Conservation (phyloP, 495 filamentous ascomycete species). For the Aspergillus nanangensis region DNA sequence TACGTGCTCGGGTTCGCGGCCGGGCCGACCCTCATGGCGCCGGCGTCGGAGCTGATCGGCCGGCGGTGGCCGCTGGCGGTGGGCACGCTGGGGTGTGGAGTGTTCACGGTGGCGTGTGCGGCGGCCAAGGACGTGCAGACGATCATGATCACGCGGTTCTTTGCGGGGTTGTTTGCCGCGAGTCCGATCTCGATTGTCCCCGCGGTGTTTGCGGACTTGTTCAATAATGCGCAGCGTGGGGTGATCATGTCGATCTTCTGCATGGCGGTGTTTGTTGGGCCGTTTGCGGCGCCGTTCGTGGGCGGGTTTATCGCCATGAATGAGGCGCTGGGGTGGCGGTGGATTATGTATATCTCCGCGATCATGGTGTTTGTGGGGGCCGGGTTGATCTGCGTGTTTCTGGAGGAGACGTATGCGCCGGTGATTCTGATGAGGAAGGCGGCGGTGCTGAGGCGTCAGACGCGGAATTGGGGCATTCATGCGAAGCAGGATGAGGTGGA, state of each 20-base stretch:
- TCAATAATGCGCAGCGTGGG: slow-evolving; percentile 42
- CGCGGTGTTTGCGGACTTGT: slow-evolving; percentile 49
- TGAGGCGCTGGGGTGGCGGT: slow-evolving; percentile 44
- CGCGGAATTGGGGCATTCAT: slow-evolving; percentile 43
- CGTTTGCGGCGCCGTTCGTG: slow-evolving; percentile 43
- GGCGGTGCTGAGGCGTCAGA: slow-evolving; percentile 29
- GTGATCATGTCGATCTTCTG: slow-evolving; percentile 48
- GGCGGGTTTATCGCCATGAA: slow-evolving; percentile 39
- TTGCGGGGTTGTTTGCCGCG: slow-evolving; percentile 46
- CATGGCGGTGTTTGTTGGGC: slow-evolving; percentile 45
- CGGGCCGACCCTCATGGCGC: slow-evolving; percentile 58
- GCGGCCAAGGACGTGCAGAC: slow-evolving; percentile 56
- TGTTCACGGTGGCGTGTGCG: slow-evolving; percentile 53
- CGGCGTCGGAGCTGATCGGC: slow-evolving; percentile 75
- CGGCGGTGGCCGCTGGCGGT: slow-evolving; percentile 49
- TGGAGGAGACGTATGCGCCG: slow-evolving; percentile 38
- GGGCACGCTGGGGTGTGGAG: slow-evolving; percentile 45
- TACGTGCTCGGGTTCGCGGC: slow-evolving; percentile 51
- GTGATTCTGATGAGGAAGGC: slow-evolving; percentile 38
- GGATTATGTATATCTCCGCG: slow-evolving; percentile 42
- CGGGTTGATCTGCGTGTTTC: slow-evolving; percentile 20
- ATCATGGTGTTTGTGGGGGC: slow-evolving; percentile 30
- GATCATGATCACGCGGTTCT: slow-evolving; percentile 47
- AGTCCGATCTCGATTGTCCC: slow-evolving; percentile 48
- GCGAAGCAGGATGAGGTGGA: slow-evolving; percentile 47